These are phyloP conservation scores for Centaurea solstitialis DNA, from an alignment of 129 eudicot species.

Conservation along the genomic window DNA sequence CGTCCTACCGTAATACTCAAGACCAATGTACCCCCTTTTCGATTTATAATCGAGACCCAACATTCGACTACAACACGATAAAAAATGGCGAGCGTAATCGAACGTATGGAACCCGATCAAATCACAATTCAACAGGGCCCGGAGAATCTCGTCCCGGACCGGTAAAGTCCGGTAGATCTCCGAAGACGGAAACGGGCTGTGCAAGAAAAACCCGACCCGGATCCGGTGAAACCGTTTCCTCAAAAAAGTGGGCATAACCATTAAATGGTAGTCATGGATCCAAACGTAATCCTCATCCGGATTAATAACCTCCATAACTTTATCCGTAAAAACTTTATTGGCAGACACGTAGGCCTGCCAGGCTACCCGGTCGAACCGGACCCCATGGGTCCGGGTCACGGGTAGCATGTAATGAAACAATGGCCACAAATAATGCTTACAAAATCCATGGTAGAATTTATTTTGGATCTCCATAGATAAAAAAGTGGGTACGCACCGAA, in stretches of 20 bases:
- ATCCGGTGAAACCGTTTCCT: slow-evolving; percentile 59
- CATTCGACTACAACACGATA: slow-evolving; percentile 89
- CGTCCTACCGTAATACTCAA: slow-evolving; percentile 85
- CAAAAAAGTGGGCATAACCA: slow-evolving; percentile 78
- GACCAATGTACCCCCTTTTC: slow-evolving; percentile 81
- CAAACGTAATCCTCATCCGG: slow-evolving; percentile 92
- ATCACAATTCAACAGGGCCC: slow-evolving; percentile 79
- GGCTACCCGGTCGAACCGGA: slow-evolving; percentile 49
- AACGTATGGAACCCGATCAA: slow-evolving; percentile 89
- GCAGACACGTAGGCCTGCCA: slow-evolving; percentile 88
- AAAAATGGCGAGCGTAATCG: slow-evolving; percentile 92
- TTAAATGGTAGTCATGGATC: slow-evolving; percentile 94
- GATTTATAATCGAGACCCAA: slow-evolving; percentile 82
- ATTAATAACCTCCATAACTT: slow-evolving; percentile 73
- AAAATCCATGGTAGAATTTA: slow-evolving; percentile 78
- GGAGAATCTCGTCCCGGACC: slow-evolving; percentile 70
- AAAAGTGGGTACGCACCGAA: slow-evolving; percentile 81
- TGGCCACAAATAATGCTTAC: slow-evolving; percentile 96
- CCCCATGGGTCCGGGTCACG: slow-evolving; percentile 50
- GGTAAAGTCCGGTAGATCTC: slow-evolving; percentile 85
- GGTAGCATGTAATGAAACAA: slow-evolving; percentile 83
- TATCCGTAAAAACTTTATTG: slow-evolving; percentile 77
- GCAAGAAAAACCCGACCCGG: slow-evolving; percentile 82
- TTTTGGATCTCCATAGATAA: slow-evolving; percentile 53
- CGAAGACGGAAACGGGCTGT: slow-evolving; percentile 81